Evolutionary conservation across 78 protist genomes (phyloP).

Genomic region (Dictyostelium brefeldianum): DNA sequence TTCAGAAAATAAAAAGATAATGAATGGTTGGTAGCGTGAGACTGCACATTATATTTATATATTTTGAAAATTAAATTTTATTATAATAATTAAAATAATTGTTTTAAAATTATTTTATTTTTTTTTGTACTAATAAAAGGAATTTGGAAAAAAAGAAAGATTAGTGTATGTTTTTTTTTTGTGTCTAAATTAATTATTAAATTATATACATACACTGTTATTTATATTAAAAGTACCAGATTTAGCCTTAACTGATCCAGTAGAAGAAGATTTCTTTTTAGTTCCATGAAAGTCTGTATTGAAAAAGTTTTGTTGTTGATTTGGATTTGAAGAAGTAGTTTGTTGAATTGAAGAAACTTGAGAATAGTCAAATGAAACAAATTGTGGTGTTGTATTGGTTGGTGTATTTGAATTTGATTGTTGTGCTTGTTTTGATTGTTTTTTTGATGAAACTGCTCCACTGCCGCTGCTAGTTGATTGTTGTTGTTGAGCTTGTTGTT

Average conservation of each 20-base stretch:
- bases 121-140: too few relatives aligned
- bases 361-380: conserved; percentile 11
- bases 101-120: too few relatives aligned
- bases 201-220: background rate
- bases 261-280: conserved; percentile 2
- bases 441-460: background rate
- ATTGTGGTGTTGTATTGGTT: background rate
- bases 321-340: background rate
- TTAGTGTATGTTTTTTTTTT: too few relatives aligned
- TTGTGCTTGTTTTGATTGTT: background rate
- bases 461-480: background rate
- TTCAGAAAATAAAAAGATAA: too few relatives aligned
- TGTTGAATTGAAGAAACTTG: background rate
- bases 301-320: conserved; percentile 61
- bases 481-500: conserved; percentile 24
- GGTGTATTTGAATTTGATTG: background rate
- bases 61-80: background rate
- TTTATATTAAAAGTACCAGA: conserved; percentile 10
- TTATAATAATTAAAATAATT: too few relatives aligned
- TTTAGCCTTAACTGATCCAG: conserved; percentile 16
- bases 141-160: too few relatives aligned
- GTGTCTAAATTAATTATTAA: too few relatives aligned
- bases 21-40: too few relatives aligned
- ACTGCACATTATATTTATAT: too few relatives aligned
- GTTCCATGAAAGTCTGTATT: background rate